Evolutionary conservation across 164 flowering plant genomes (phyloP).

Genomic region (Liquidambar formosana): DNA sequence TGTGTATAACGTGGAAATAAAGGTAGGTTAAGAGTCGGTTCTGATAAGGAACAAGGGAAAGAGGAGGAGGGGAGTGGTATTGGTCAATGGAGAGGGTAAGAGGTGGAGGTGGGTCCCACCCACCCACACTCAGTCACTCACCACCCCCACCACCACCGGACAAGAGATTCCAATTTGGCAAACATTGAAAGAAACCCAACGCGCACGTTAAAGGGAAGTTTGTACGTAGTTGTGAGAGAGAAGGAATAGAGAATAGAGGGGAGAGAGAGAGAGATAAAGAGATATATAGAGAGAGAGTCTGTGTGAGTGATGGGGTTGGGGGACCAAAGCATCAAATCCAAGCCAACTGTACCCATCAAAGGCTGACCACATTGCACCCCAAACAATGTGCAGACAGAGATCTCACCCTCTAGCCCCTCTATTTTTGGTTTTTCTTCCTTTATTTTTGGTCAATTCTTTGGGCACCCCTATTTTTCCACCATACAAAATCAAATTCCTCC

Average conservation of each 20-base stretch:
- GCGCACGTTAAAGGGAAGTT: constrained; percentile 18
- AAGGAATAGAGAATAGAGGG: too few species aligned
- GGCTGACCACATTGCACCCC: constrained; percentile 34
- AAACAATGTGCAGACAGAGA: constrained; percentile 39
- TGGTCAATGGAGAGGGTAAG: constrained; percentile 9
- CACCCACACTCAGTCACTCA: constrained; percentile 14
- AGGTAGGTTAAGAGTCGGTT: neutral
- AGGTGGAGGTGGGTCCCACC: constrained; percentile 27
- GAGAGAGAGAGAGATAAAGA: constrained; percentile 6
- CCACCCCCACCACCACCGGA: constrained; percentile 25
- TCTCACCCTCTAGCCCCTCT: constrained; percentile 19
- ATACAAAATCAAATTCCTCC: too few species aligned
- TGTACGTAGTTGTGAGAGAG: too few species aligned
- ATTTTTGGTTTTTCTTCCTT: neutral
- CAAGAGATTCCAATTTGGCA: constrained; percentile 36
- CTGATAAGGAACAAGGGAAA: neutral
- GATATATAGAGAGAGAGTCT: constrained; percentile 2
- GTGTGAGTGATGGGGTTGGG: constrained; percentile 13
- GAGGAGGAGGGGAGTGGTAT: neutral
- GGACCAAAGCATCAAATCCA: constrained; percentile 45
- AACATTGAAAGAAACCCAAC: constrained; percentile 39
- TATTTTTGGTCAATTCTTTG: neutral
- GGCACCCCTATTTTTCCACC: neutral
- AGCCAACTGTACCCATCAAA: constrained; percentile 33
- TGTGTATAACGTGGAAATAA: too few species aligned